Conservation (phyloP, 768 basidiomycete genomes). For the Megacollybia marginata region DNA sequence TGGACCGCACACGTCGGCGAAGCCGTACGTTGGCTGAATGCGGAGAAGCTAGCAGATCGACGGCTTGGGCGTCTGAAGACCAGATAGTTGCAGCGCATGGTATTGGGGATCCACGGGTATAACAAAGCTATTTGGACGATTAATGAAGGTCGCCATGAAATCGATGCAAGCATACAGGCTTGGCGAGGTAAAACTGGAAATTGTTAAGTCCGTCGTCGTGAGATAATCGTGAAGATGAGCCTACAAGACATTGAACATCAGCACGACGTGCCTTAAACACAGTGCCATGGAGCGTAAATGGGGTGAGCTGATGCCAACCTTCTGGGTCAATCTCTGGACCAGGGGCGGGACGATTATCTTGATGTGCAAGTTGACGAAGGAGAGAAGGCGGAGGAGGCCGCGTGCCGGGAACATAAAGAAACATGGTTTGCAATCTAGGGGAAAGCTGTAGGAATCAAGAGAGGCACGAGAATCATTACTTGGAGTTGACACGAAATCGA, state of each 20-base stretch:
- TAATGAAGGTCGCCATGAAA: background rate
- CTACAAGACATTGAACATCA: constrained; percentile 25
- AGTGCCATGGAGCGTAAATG: constrained; percentile 19
- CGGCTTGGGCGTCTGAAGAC: constrained; percentile 24
- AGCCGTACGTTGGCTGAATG: constrained; percentile 24
- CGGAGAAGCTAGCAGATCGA: constrained; percentile 27
- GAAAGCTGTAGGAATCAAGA: no score
- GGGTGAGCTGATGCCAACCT: constrained; percentile 28
- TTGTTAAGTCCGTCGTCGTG: background rate
- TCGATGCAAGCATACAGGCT: constrained; percentile 20
- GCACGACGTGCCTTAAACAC: constrained; percentile 21
- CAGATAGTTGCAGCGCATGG: constrained; percentile 26
- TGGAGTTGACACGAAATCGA: constrained; percentile 26
- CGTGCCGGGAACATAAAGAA: constrained; percentile 27
- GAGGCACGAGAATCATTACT: constrained; percentile 13
- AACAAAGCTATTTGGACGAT: constrained; percentile 22
- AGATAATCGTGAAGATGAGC: constrained; percentile 8
- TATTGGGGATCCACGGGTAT: constrained; percentile 33
- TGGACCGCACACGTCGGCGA: constrained; percentile 18
- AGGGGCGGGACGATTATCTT: constrained; percentile 23
- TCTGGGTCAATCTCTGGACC: constrained; percentile 31
- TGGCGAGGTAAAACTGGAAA: constrained; percentile 29
- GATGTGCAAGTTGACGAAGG: constrained; percentile 28
- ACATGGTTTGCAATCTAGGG: constrained; percentile 7
- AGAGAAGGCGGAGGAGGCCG: constrained; percentile 23